Percentiles rank a stretch among this genome's conserved stretches.
phyloP scores from a whole-genome alignment of 768 basidiomycete genomes.

The Jaapia argillacea region DNA sequence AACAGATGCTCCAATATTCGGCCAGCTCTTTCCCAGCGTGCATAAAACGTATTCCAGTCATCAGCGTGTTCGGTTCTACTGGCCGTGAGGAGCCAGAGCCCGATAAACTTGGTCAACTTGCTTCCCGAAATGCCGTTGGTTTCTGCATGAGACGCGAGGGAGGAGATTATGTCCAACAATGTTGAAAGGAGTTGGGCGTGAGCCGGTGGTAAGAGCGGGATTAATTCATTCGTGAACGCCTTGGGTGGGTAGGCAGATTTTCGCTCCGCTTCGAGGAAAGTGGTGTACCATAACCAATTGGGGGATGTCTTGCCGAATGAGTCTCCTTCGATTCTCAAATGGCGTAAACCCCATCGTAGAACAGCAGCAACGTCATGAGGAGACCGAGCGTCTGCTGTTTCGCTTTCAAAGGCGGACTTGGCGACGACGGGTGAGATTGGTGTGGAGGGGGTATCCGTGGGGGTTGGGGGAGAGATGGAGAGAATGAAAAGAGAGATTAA shows the following conservation, averaged over 20 bases:
- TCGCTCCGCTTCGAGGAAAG: slow-evolving; percentile 53
- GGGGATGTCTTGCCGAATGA: slow-evolving; percentile 57
- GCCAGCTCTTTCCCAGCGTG: slow-evolving; percentile 65
- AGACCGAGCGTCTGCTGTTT: slow-evolving; percentile 53
- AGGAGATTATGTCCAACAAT: slow-evolving; percentile 54
- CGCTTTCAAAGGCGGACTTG: slow-evolving; percentile 41
- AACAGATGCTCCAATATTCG: slow-evolving; percentile 71
- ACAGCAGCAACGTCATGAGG: slow-evolving; percentile 75
- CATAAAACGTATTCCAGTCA: slow-evolving; percentile 58
- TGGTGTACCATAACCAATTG: slow-evolving; percentile 50
- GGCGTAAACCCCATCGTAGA: slow-evolving; percentile 72
- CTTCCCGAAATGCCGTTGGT: slow-evolving; percentile 67
- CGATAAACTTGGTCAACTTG: slow-evolving; percentile 64
- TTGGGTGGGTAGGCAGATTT: slow-evolving; percentile 46
- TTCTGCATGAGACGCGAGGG: slow-evolving; percentile 64
- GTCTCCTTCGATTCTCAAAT: slow-evolving; percentile 50
- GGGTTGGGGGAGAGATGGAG: slow-evolving; percentile 48
- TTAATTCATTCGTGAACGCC: slow-evolving; percentile 51
- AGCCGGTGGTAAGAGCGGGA: slow-evolving; percentile 46
- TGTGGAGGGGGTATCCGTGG: slow-evolving; percentile 42
- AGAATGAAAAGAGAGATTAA: slow-evolving; percentile 67
- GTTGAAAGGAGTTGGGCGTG: slow-evolving; percentile 50
- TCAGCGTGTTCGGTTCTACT: slow-evolving; percentile 38
- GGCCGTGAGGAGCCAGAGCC: slow-evolving; percentile 58
- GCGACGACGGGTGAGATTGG: slow-evolving; percentile 34